phyloP scores from a whole-genome alignment of 768 basidiomycete species.

The Boletus coccyginus region DNA sequence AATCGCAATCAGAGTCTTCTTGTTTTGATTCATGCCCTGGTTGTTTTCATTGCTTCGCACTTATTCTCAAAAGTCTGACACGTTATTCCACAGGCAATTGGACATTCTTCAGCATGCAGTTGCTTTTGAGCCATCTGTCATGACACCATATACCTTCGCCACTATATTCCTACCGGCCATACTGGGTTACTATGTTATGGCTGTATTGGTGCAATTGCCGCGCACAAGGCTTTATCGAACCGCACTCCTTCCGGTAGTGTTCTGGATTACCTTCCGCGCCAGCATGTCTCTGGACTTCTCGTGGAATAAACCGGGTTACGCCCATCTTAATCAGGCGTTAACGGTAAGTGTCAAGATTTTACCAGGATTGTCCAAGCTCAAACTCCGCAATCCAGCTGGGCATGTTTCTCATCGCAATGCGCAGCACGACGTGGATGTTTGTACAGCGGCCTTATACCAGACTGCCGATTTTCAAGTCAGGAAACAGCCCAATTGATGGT shows the following conservation, averaged over 20 bases:
- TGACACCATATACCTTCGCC: conserved; percentile 29
- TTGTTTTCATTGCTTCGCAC: neutral
- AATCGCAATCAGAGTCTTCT: neutral
- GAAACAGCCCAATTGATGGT: neutral
- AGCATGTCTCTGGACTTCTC: conserved; percentile 27
- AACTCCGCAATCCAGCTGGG: conserved; percentile 10
- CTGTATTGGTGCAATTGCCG: conserved; percentile 50
- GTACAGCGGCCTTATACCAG: conserved; percentile 11
- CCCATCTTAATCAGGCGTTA: conserved; percentile 22
- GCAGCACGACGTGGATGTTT: conserved; percentile 23
- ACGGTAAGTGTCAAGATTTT: conserved; percentile 10
- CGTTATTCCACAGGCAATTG: conserved; percentile 1
- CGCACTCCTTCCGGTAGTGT: conserved; percentile 47
- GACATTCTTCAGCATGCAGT: conserved; percentile 12
- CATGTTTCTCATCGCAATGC: conserved; percentile 26
- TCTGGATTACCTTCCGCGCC: conserved; percentile 43
- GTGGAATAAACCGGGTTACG: conserved; percentile 6
- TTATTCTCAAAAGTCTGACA: neutral
- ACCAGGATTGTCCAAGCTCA: neutral
- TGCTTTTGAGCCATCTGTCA: conserved; percentile 11
- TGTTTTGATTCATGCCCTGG: conserved; percentile 10
- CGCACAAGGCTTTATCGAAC: conserved; percentile 42
- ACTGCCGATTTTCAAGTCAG: conserved; percentile 2
- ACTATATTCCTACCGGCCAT: conserved; percentile 41
- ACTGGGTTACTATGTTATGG: conserved; percentile 48